Evolutionary conservation across 306 rosid genomes (phyloP).

Genomic region (Pterocarpus santalinus): DNA sequence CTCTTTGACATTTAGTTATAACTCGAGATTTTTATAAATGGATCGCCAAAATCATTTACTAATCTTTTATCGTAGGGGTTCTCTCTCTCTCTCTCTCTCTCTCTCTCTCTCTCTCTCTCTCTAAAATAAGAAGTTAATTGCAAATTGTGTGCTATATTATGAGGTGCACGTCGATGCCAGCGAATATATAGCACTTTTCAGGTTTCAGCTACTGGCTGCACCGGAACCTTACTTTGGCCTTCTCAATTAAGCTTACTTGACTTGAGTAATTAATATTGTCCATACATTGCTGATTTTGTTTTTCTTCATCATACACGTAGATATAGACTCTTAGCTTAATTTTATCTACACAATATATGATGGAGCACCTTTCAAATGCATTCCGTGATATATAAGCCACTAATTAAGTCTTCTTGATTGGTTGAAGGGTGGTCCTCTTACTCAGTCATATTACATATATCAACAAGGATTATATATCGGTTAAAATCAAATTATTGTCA

Average conservation of each 20-base stretch:
- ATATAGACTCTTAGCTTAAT: conserved; percentile 16
- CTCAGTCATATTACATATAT: neutral
- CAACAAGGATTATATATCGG: neutral
- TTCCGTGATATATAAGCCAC: conserved; percentile 28
- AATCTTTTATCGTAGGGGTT: too few relatives aligned
- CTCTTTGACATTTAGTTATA: too few relatives aligned
- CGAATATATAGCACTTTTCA: neutral
- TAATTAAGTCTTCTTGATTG: conserved; percentile 7
- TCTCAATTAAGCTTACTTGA: neutral
- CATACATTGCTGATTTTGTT: conserved; percentile 33
- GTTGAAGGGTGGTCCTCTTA: neutral
- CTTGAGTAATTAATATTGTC: conserved; percentile 44
- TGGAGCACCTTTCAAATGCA: conserved; percentile 19
- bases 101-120: too few relatives aligned
- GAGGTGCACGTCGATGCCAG: too few relatives aligned
- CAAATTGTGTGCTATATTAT: too few relatives aligned
- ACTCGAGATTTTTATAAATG: too few relatives aligned
- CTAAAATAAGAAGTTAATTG: too few relatives aligned
- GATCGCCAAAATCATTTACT: too few relatives aligned
- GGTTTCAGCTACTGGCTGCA: neutral
- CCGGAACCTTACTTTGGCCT: neutral
- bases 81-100: too few relatives aligned
- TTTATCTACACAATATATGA: conserved; percentile 29
- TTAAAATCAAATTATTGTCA: conserved; percentile 1
- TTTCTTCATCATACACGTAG: neutral